Conservation (phyloP, 805 yeast species). For the Lipomyces oligophaga region DNA sequence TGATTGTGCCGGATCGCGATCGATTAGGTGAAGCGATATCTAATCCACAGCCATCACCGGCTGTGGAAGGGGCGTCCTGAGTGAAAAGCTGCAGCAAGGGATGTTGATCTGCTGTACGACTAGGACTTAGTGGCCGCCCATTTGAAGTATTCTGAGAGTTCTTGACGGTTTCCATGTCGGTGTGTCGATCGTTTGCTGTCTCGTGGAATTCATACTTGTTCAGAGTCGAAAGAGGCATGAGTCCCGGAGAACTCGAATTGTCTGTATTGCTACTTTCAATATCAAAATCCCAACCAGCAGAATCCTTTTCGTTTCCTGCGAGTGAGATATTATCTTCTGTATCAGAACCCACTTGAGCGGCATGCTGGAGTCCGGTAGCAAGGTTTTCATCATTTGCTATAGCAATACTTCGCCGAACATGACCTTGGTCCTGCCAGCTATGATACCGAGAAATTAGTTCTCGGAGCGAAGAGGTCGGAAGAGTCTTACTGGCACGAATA, state of each 20-base stretch:
- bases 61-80: conserved; percentile 5
- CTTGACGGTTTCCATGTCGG: not conserved
- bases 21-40: conserved; percentile 2
- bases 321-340: conserved; percentile 34
- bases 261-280: conserved; percentile 5
- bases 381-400: conserved; percentile 3
- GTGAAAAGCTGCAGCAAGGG: conserved; percentile 21
- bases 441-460: conserved; percentile 60
- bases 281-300: conserved; percentile 25
- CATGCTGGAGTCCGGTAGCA: conserved; percentile 1
- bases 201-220: not conserved
- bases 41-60: conserved; percentile 6
- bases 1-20: conserved; percentile 8
- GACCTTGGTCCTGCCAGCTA: conserved; percentile 54
- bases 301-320: conserved; percentile 31
- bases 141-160: not conserved
- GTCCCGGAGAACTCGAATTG: not conserved
- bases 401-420: conserved; percentile 51
- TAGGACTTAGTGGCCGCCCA: too few relatives aligned
- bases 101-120: not conserved
- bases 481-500: conserved; percentile 56
- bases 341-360: conserved; percentile 26
- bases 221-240: not conserved
- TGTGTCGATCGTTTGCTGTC: not conserved
- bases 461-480: conserved; percentile 58